Conservation (phyloP, 768 basidiomycete species). For the Lactifluus pinguis region DNA sequence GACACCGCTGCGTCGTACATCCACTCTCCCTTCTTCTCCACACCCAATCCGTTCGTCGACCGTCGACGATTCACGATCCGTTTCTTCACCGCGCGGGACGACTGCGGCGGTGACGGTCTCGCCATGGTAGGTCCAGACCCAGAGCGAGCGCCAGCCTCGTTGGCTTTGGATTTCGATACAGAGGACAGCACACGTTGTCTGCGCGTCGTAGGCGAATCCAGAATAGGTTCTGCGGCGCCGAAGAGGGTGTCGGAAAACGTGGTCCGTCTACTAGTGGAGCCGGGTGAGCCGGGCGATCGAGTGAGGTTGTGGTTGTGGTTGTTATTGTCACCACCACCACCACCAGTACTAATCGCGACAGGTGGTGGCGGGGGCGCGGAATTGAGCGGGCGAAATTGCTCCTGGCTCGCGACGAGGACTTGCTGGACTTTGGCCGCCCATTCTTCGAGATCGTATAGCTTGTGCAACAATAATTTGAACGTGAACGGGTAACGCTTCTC, state of each 20-base stretch:
- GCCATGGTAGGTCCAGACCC: background rate
- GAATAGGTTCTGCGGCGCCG: background rate
- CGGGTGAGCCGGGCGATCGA: background rate
- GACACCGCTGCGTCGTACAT: conserved; percentile 17
- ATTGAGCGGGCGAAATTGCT: conserved; percentile 15
- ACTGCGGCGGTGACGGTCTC: background rate
- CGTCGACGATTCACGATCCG: conserved; percentile 20
- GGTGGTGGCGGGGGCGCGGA: background rate
- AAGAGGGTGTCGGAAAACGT: conserved; percentile 4
- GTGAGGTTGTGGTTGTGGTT: background rate
- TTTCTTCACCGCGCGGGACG: conserved; percentile 18
- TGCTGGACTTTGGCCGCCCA: conserved; percentile 19
- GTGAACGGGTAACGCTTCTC: conserved; percentile 20
- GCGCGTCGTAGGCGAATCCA: background rate
- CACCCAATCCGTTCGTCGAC: conserved; percentile 9
- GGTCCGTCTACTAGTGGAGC: background rate
- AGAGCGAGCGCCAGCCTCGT: background rate
- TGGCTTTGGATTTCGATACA: background rate
- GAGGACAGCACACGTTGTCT: conserved; percentile 3
- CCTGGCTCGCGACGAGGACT: conserved; percentile 18
- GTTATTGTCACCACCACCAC: too few relatives aligned
- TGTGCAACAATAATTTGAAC: conserved; percentile 19
- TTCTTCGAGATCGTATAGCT: conserved; percentile 19
- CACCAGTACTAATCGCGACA: background rate
- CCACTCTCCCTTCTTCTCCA: conserved; percentile 14